These are phyloP conservation scores for Trametes cingulata DNA, from an alignment of 768 basidiomycete species.

Conservation along the genomic window DNA sequence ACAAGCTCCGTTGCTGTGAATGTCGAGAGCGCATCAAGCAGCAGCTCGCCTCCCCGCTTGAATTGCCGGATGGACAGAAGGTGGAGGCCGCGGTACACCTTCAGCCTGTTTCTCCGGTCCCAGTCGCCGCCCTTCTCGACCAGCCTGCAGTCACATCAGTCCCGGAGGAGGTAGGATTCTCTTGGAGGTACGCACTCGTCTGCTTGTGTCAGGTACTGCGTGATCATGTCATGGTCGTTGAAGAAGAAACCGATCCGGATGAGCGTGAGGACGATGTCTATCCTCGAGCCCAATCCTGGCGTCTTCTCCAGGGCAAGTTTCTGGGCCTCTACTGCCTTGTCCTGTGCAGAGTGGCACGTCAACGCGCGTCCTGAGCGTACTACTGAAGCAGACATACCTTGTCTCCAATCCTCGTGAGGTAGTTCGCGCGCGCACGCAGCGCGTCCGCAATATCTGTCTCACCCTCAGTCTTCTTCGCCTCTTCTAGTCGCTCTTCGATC, in stretches of 20 bases:
- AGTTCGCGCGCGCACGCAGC: constrained; percentile 79
- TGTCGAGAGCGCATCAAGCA: constrained; percentile 90
- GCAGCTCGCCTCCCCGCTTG: constrained; percentile 78
- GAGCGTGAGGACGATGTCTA: constrained; percentile 89
- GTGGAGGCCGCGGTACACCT: constrained; percentile 91
- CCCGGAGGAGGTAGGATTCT: not conserved
- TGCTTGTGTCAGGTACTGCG: constrained; percentile 71
- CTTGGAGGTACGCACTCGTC: constrained; percentile 60
- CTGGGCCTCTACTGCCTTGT: constrained; percentile 78
- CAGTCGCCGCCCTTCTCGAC: constrained; percentile 97
- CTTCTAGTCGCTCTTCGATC: constrained; percentile 76
- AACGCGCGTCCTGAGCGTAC: no score
- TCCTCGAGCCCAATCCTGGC: constrained; percentile 87
- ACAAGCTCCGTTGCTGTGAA: constrained; percentile 93
- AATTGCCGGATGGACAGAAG: constrained; percentile 89
- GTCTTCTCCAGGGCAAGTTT: constrained; percentile 87
- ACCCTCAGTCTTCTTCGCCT: constrained; percentile 89
- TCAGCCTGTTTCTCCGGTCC: constrained; percentile 95
- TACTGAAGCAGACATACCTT: constrained; percentile 40
- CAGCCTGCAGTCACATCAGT: constrained; percentile 47
- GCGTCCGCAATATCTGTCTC: constrained; percentile 93
- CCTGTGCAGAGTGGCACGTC: constrained; percentile 45
- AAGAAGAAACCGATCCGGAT: constrained; percentile 92
- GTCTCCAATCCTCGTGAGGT: constrained; percentile 87
- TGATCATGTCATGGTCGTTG: constrained; percentile 71